Evolutionary conservation across 73 alveolate species (phyloP).

Genomic region (Paramecium caudatum): DNA sequence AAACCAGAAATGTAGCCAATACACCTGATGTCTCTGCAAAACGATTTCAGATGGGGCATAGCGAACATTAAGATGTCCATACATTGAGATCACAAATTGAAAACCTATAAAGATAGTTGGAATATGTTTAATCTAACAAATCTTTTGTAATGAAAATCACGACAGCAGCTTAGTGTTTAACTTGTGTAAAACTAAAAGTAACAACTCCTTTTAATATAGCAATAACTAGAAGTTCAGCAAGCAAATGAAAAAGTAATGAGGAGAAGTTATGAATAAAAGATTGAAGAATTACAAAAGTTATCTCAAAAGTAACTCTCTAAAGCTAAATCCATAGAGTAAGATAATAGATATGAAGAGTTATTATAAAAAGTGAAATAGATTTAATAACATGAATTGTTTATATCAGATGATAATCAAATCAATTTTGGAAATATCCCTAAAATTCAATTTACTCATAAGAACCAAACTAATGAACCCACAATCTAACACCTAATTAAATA

Average conservation of each 20-base stretch:
- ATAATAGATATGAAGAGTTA: constrained; percentile 11
- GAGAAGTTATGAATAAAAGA: constrained; percentile 12
- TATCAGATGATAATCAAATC: background rate
- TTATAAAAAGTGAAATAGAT: constrained; percentile 9
- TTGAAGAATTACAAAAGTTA: constrained; percentile 7
- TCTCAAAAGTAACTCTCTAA: background rate
- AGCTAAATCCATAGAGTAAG: background rate
- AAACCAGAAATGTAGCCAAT: background rate
- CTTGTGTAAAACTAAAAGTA: constrained; percentile 33
- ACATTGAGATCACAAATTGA: constrained; percentile 28
- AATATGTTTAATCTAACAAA: constrained; percentile 24
- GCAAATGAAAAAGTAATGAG: constrained; percentile 6
- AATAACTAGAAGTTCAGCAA: constrained; percentile 26
- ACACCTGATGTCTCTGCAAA: background rate
- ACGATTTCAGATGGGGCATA: background rate
- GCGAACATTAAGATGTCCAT: constrained; percentile 22
- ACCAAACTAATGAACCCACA: background rate
- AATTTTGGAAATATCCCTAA: background rate
- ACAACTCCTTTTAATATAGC: background rate
- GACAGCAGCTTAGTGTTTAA: constrained; percentile 14
- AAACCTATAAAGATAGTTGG: constrained; percentile 41
- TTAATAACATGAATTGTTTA: background rate
- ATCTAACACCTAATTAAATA: background rate
- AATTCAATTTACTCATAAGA: background rate
- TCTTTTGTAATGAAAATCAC: constrained; percentile 63